A percentile compares a stretch with the other conserved stretches of the same genome.
Evolutionary conservation across 2,329 filamentous ascomycete species (phyloP).

Genomic region (Fusarium anguioides): DNA sequence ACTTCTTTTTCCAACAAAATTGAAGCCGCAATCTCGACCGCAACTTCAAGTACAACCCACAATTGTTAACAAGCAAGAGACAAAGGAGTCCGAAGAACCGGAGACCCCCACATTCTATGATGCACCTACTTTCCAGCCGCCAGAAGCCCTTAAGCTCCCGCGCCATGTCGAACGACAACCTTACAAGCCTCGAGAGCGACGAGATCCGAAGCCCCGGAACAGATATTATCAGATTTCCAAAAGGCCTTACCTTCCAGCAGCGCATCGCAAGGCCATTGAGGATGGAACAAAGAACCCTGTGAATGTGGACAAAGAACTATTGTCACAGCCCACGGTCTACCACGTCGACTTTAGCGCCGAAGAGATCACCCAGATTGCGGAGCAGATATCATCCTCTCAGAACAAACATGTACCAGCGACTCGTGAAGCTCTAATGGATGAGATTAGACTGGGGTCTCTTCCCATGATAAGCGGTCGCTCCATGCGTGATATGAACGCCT

Average conservation of each 20-base stretch:
- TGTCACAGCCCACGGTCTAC: slow-evolving; percentile 42
- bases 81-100: neutral
- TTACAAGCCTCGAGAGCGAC: slow-evolving; percentile 27
- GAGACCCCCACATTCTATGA: neutral
- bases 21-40: neutral
- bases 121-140: neutral
- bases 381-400: slow-evolving; percentile 34
- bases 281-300: slow-evolving; percentile 34
- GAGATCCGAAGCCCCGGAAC: slow-evolving; percentile 22
- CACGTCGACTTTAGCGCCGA: slow-evolving; percentile 60
- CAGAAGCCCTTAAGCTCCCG: neutral
- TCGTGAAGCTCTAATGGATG: slow-evolving; percentile 30
- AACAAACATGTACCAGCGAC: slow-evolving; percentile 26
- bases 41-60: neutral
- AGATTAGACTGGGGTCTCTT: neutral
- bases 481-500: slow-evolving; percentile 21
- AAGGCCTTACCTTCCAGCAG: slow-evolving; percentile 45
- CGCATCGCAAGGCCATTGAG: slow-evolving; percentile 45
- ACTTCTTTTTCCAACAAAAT: neutral
- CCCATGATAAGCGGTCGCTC: neutral
- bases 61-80: neutral
- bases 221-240: slow-evolving; percentile 24
- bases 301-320: neutral
- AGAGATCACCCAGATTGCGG: slow-evolving; percentile 50
- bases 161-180: slow-evolving; percentile 4